Percentiles rank a stretch among this genome's conserved stretches.
Conservation (phyloP, 1,284 basidiomycete species). For the Trichosporon coremiiforme region DNA sequence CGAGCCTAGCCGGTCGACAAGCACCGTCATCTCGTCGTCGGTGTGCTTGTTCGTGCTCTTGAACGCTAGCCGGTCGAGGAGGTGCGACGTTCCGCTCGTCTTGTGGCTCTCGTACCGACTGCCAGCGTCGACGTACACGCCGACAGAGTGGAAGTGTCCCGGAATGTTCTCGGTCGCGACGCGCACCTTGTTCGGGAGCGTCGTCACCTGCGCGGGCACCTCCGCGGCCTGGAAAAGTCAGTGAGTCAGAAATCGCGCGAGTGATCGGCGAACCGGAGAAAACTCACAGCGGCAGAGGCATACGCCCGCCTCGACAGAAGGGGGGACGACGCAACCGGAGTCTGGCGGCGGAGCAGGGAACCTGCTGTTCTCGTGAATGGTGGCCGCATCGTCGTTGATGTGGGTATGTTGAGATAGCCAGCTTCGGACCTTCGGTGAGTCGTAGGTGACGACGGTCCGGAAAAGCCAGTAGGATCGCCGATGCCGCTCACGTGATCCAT, state of each 20-base stretch:
- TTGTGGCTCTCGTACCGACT: conserved; percentile 81
- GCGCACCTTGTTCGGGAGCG: conserved; percentile 85
- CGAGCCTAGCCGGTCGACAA: conserved; percentile 84
- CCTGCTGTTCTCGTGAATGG: conserved; percentile 15
- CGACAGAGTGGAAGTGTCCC: conserved; percentile 91
- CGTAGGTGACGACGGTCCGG: conserved; percentile 17
- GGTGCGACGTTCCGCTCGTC: conserved; percentile 83
- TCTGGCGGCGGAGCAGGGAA: background rate
- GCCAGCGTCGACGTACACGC: conserved; percentile 91
- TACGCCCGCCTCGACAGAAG: conserved; percentile 14
- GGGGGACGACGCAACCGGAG: background rate
- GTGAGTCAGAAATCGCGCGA: background rate
- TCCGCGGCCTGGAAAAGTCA: conserved; percentile 20
- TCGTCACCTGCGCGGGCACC: conserved; percentile 63
- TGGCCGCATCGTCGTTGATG: conserved; percentile 15
- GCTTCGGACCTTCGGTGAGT: background rate
- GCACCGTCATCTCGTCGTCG: conserved; percentile 73
- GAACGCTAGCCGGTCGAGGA: conserved; percentile 93
- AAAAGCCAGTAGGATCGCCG: background rate
- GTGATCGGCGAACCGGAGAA: background rate
- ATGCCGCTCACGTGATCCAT: conserved; percentile 13
- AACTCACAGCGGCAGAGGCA: conserved; percentile 1
- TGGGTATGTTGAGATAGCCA: background rate
- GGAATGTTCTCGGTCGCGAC: conserved; percentile 90
- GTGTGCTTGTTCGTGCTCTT: conserved; percentile 65